Conservation (phyloP, 2,329 filamentous ascomycete species). For the Epichloe festucae region DNA sequence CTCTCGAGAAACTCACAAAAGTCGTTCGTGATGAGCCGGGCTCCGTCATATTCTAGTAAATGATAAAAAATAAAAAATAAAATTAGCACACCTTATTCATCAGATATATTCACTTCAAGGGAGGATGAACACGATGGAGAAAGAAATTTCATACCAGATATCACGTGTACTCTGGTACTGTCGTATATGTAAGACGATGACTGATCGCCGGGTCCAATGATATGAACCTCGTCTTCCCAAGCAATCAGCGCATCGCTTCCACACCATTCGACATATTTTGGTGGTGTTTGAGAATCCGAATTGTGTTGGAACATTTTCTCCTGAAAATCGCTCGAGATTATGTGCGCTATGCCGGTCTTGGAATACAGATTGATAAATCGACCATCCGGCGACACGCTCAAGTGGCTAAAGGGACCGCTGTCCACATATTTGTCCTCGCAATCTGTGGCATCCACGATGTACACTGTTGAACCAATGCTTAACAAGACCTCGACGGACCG, state of each 20-base stretch:
- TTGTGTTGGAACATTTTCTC: constrained; percentile 85
- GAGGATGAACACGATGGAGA: not conserved
- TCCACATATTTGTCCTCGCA: constrained; percentile 85
- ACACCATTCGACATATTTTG: constrained; percentile 88
- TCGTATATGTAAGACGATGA: constrained; percentile 78
- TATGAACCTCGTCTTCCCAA: constrained; percentile 95
- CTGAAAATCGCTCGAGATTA: constrained; percentile 92
- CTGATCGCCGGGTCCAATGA: constrained; percentile 74
- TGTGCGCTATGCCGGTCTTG: constrained; percentile 71
- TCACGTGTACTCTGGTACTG: constrained; percentile 72
- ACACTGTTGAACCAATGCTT: constrained; percentile 72
- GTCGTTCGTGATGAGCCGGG: constrained; percentile 79
- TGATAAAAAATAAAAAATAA: constrained; percentile 7
- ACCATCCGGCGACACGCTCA: constrained; percentile 83
- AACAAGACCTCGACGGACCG: constrained; percentile 86
- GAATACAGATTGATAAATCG: constrained; percentile 82
- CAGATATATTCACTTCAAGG: not conserved
- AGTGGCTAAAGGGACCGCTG: constrained; percentile 83
- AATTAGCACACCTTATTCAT: not conserved
- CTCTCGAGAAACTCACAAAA: constrained; percentile 97
- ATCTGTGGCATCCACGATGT: constrained; percentile 76
- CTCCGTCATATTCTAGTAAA: constrained; percentile 57
- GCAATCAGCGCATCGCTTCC: constrained; percentile 89
- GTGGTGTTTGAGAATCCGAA: constrained; percentile 70
- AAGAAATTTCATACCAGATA: constrained; percentile 51